Evolutionary conservation across 371 early-diverging fungal genomes (phyloP).

Genomic region (Mortierella sp.): DNA sequence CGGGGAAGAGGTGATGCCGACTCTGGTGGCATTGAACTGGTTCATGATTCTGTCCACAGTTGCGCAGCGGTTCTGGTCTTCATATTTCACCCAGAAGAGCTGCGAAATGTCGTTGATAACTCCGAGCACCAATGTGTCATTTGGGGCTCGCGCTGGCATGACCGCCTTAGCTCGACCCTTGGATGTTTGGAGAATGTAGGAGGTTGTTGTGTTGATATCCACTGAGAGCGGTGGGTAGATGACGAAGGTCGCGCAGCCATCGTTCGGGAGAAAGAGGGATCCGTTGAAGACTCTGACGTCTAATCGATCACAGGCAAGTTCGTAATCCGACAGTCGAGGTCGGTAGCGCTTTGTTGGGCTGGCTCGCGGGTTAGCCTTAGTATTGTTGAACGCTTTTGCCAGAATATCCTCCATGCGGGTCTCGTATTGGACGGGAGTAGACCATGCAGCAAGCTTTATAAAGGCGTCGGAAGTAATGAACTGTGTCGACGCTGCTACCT

Average conservation of each 20-base stretch:
- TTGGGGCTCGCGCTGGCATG: neutral
- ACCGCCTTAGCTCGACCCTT: constrained; percentile 14
- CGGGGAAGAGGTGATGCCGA: constrained; percentile 1
- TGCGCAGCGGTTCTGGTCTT: neutral
- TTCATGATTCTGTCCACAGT: neutral
- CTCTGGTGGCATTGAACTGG: neutral
- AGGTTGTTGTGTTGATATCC: neutral
- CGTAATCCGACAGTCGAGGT: constrained; percentile 13
- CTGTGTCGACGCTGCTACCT: constrained; percentile 8
- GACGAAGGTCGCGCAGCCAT: constrained; percentile 10
- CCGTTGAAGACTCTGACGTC: neutral
- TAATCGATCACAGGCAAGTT: constrained; percentile 16
- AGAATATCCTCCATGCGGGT: constrained; percentile 9
- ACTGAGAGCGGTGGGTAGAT: neutral
- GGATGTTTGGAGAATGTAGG: constrained; percentile 14
- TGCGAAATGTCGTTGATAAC: neutral
- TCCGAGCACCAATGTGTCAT: neutral
- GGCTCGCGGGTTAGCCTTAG: neutral
- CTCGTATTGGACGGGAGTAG: neutral
- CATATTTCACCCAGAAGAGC: neutral
- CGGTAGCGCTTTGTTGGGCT: constrained; percentile 16
- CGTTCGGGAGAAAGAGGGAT: neutral
- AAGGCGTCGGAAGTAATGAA: neutral
- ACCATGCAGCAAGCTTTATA: neutral
- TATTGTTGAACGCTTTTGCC: neutral